Evolutionary conservation across 1,284 basidiomycete species (phyloP).

Genomic region (Malassezia pachydermatis): DNA sequence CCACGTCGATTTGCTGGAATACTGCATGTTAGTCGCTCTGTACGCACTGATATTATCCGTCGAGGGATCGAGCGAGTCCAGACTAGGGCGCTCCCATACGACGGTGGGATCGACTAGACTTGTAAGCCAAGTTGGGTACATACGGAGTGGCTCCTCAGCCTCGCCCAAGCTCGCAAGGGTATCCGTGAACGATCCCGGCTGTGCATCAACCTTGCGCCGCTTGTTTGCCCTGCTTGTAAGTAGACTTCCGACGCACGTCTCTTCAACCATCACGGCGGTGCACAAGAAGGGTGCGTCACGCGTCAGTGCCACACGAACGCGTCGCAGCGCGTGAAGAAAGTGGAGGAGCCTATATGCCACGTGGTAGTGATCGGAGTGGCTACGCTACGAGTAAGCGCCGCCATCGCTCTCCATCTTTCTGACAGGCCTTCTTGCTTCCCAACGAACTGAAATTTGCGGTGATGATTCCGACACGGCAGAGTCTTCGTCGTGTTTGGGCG

Average conservation of each 20-base stretch:
- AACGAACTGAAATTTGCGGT: no score
- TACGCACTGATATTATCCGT: constrained; percentile 21
- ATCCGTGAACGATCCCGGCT: constrained; percentile 32
- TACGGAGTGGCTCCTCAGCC: no score
- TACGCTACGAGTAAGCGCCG: background rate
- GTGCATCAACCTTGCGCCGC: constrained; percentile 26
- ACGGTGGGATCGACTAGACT: constrained; percentile 14
- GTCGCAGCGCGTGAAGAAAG: constrained; percentile 4
- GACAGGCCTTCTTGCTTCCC: background rate
- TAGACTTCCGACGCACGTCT: background rate
- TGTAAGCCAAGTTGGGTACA: no score
- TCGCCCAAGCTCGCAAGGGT: constrained; percentile 33
- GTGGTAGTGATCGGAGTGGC: constrained; percentile 13
- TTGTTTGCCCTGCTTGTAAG: constrained; percentile 6
- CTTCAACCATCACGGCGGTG: background rate
- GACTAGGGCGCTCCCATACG: constrained; percentile 31
- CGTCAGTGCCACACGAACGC: background rate
- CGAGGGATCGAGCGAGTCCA: constrained; percentile 25
- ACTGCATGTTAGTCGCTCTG: background rate
- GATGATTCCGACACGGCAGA: constrained; percentile 10
- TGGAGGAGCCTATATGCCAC: no score
- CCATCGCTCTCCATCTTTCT: background rate
- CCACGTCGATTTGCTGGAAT: constrained; percentile 48
- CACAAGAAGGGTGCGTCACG: background rate
- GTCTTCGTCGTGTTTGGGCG: constrained; percentile 8